phyloP scores from a whole-genome alignment of 768 basidiomycete species.

The Suillus subluteus region DNA sequence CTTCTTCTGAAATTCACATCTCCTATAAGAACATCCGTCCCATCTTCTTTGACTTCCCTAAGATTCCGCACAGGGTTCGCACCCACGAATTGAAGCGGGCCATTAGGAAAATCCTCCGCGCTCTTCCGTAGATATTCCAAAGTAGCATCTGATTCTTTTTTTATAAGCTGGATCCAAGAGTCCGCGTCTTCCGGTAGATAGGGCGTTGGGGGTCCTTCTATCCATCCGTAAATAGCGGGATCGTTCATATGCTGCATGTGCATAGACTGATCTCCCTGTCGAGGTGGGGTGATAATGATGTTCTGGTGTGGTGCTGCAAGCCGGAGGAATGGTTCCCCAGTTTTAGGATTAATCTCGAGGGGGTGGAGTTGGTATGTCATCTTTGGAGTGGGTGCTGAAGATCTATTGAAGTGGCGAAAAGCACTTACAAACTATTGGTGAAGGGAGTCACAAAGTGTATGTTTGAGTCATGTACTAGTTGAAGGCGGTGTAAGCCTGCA shows the following conservation, averaged over 20 bases:
- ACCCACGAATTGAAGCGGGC: conserved; percentile 40
- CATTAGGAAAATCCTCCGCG: conserved; percentile 20
- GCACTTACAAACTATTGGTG: neutral
- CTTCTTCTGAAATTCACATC: conserved; percentile 30
- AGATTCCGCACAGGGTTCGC: conserved; percentile 53
- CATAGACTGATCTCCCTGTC: conserved; percentile 44
- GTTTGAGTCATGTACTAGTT: neutral
- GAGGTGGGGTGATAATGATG: conserved; percentile 64
- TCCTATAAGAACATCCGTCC: conserved; percentile 57
- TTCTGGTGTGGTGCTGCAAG: conserved; percentile 51
- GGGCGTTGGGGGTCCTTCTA: conserved; percentile 54
- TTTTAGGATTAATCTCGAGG: conserved; percentile 43
- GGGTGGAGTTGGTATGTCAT: conserved; percentile 35
- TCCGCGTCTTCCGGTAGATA: conserved; percentile 49
- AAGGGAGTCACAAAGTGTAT: neutral
- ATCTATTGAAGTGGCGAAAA: neutral
- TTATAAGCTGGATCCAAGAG: conserved; percentile 36
- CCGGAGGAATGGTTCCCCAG: conserved; percentile 59
- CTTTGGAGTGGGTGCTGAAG: neutral
- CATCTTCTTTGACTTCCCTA: conserved; percentile 58
- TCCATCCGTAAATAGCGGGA: conserved; percentile 44
- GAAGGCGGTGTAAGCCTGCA: neutral
- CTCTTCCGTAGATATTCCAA: conserved; percentile 26
- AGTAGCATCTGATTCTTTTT: conserved; percentile 24
- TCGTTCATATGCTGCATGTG: conserved; percentile 53